phyloP scores from a whole-genome alignment of 352 stramenopile genomes.

The Pythium sp. region DNA sequence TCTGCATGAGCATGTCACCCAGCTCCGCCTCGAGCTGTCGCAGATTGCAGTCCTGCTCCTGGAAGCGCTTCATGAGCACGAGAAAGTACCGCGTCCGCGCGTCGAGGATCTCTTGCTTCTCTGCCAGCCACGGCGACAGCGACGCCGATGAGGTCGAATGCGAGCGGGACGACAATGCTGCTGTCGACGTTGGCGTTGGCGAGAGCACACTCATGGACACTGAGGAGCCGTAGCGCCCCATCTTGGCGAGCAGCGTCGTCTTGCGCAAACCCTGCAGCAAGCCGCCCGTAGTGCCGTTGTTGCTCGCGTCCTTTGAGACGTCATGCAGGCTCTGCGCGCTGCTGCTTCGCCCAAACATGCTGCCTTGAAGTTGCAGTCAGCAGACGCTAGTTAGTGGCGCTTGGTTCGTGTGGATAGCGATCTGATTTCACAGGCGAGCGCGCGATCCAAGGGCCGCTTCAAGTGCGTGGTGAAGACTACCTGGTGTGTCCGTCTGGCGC shows the following conservation, averaged over 20 bases:
- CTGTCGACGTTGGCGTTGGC: slow-evolving; percentile 5
- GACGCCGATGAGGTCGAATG: slow-evolving; percentile 2
- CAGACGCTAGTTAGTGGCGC: neutral
- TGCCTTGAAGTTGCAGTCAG: neutral
- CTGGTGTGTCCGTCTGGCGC: neutral
- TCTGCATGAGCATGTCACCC: slow-evolving; percentile 48
- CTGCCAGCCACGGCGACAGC: slow-evolving; percentile 25
- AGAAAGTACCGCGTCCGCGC: slow-evolving; percentile 18
- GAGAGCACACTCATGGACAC: slow-evolving; percentile 9
- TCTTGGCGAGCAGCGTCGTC: slow-evolving; percentile 61
- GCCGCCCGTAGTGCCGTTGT: slow-evolving; percentile 10
- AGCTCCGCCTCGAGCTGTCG: slow-evolving; percentile 45
- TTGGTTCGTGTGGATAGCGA: neutral
- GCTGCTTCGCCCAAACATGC: slow-evolving; percentile 16
- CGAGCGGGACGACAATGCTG: neutral
- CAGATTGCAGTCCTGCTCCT: slow-evolving; percentile 46
- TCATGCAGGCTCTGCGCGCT: neutral
- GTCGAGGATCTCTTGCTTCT: slow-evolving; percentile 20
- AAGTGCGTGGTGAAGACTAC: neutral
- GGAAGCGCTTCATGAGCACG: slow-evolving; percentile 46
- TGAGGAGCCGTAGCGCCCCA: slow-evolving; percentile 36
- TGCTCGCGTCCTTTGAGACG: neutral
- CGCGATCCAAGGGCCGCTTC: neutral
- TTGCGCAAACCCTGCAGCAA: slow-evolving; percentile 58
- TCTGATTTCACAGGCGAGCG: neutral